Conservation (phyloP, 176 grass and related monocot species). For the Luzula sylvatica region DNA sequence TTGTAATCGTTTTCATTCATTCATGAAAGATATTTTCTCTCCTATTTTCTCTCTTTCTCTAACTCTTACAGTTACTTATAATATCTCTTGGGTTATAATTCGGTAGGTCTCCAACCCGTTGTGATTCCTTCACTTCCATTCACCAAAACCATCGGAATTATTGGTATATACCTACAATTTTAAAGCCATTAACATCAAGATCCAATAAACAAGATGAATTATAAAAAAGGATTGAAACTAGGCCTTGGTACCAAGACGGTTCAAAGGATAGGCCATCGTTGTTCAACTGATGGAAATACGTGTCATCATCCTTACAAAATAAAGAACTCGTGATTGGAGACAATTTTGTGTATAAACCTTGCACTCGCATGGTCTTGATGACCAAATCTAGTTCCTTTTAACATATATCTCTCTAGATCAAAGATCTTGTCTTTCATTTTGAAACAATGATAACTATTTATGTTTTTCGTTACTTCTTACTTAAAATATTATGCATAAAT, state of each 20-base stretch:
- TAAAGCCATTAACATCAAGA: not conserved
- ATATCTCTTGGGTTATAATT: slow-evolving; percentile 88
- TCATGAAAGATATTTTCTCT: slow-evolving; percentile 73
- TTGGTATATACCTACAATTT: slow-evolving; percentile 65
- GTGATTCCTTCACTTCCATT: slow-evolving; percentile 96
- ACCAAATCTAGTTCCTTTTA: no score
- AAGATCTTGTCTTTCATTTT: no score
- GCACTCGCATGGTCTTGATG: slow-evolving; percentile 77
- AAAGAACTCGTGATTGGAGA: slow-evolving; percentile 41
- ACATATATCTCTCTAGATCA: no score
- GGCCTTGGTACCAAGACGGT: slow-evolving; percentile 56
- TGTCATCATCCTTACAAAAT: slow-evolving; percentile 77
- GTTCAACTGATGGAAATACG: slow-evolving; percentile 60
- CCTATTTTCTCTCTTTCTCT: slow-evolving; percentile 31
- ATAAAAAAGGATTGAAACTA: not conserved
- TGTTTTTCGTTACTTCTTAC: no score
- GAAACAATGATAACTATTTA: no score
- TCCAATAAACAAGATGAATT: no score
- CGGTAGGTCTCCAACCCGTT: slow-evolving; percentile 79
- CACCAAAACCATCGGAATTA: slow-evolving; percentile 78
- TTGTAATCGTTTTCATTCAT: slow-evolving; percentile 55
- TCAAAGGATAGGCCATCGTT: slow-evolving; percentile 88
- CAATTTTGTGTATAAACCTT: no score
- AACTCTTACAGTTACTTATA: slow-evolving; percentile 50
- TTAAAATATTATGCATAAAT: no score